Conservation (phyloP, 441 rosid species). For the Pelargonium myrrhifolium region DNA sequence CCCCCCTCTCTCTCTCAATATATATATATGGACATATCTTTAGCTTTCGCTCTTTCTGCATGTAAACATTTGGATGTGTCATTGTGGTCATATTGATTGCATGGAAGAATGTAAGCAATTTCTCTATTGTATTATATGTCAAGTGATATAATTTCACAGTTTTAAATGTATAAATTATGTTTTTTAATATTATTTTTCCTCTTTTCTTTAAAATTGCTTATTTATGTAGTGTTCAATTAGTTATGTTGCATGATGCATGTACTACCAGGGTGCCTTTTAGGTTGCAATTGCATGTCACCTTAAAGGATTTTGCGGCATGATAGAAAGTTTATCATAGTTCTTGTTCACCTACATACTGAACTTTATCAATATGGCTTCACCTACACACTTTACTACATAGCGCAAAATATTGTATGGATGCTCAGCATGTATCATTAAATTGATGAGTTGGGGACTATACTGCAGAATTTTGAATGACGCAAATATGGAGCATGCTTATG, state of each 20-base stretch:
- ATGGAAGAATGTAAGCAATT: slow-evolving; percentile 3
- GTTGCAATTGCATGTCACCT: neutral
- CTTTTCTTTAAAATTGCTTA: neutral
- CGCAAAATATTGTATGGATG: neutral
- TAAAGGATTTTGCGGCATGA: slow-evolving; percentile 3
- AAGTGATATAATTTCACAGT: neutral
- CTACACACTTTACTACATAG: neutral
- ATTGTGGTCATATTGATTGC: neutral
- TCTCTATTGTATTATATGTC: neutral
- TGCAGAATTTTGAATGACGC: slow-evolving; percentile 82
- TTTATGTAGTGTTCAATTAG: too few relatives aligned
- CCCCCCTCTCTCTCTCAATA: neutral
- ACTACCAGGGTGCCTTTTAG: too few relatives aligned
- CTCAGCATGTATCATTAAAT: neutral
- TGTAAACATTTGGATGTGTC: too few relatives aligned
- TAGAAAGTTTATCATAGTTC: neutral
- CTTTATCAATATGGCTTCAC: slow-evolving; percentile 4
- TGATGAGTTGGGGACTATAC: slow-evolving; percentile 19
- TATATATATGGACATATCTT: too few relatives aligned
- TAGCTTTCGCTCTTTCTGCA: too few relatives aligned
- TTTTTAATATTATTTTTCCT: slow-evolving; percentile 2
- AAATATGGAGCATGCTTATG: slow-evolving; percentile 59
- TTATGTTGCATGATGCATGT: too few relatives aligned
- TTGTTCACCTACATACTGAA: neutral
- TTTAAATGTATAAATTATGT: neutral